These are phyloP conservation scores for Trypanosoma theileri DNA, from an alignment of 208 protist genomes.

Conservation along the genomic window DNA sequence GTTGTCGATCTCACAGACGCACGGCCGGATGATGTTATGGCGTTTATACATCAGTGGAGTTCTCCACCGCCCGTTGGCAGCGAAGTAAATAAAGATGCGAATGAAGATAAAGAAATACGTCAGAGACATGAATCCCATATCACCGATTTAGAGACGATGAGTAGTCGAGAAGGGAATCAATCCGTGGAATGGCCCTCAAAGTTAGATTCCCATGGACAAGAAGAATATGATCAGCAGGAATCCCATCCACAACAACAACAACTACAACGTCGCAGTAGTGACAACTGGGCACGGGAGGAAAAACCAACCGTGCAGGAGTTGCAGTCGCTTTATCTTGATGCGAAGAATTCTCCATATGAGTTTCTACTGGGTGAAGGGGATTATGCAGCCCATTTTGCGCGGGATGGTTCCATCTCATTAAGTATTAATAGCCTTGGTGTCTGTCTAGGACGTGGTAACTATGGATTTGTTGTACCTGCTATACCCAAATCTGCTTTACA, in stretches of 20 bases:
- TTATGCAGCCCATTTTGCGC: not conserved
- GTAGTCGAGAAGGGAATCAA: not conserved
- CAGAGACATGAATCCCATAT: not conserved
- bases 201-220: not conserved
- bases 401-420: not conserved
- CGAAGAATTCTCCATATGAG: constrained; percentile 12
- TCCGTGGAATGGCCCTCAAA: not conserved
- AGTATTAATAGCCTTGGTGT: not conserved
- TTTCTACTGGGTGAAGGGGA: constrained; percentile 11
- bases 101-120: not conserved
- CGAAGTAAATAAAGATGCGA: not conserved
- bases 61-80: not conserved
- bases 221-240: too few relatives aligned
- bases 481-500: not conserved
- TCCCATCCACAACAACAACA: not conserved
- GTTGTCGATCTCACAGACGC: constrained; percentile 16
- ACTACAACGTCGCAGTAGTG: not conserved
- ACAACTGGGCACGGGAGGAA: not conserved
- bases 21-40: constrained; percentile 16
- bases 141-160: too few relatives aligned
- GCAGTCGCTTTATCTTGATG: not conserved
- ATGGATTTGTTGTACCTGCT: constrained; percentile 29
- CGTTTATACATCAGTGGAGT: constrained; percentile 28
- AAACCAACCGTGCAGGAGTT: constrained; percentile 12
- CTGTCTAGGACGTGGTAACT: constrained; percentile 21